A percentile compares a stretch with the other conserved stretches of the same genome.
These are phyloP conservation scores for Protomyces inundatus DNA, from an alignment of 1,139 yeast species.

Conservation along the genomic window DNA sequence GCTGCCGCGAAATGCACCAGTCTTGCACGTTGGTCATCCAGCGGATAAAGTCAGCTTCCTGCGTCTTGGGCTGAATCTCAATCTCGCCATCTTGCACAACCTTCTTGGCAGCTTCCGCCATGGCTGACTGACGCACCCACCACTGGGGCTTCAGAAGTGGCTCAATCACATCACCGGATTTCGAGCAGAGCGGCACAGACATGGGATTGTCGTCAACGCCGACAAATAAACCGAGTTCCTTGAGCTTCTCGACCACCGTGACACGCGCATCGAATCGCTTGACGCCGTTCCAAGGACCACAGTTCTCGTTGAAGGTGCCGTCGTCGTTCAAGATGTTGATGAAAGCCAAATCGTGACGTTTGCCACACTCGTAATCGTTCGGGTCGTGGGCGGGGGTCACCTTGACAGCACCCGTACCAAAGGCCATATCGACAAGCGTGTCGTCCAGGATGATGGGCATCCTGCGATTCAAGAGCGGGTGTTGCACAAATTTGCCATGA, in stretches of 20 bases:
- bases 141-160: conserved; percentile 97
- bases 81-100: conserved; percentile 82
- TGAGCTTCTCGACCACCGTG: conserved; percentile 72
- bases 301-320: conserved; percentile 81
- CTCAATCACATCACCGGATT: conserved; percentile 95
- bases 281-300: conserved; percentile 89
- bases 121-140: conserved; percentile 92
- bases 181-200: conserved; percentile 88
- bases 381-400: conserved; percentile 98
- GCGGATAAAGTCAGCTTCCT: conserved; percentile 88
- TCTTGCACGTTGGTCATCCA: conserved; percentile 97
- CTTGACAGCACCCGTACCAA: conserved; percentile 99
- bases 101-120: conserved; percentile 69
- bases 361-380: conserved; percentile 94
- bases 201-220: conserved; percentile 92
- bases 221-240: conserved; percentile 66
- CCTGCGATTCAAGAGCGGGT: conserved; percentile 81
- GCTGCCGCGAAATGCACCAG: conserved; percentile 98
- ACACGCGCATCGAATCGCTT: conserved; percentile 93
- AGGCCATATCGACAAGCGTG: conserved; percentile 97
- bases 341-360: conserved; percentile 82
- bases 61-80: conserved; percentile 76
- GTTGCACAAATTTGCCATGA: conserved; percentile 86
- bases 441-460: conserved; percentile 83
- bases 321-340: conserved; percentile 88